phyloP scores from a whole-genome alignment of 441 rosid species.

The Sinapis alba region DNA sequence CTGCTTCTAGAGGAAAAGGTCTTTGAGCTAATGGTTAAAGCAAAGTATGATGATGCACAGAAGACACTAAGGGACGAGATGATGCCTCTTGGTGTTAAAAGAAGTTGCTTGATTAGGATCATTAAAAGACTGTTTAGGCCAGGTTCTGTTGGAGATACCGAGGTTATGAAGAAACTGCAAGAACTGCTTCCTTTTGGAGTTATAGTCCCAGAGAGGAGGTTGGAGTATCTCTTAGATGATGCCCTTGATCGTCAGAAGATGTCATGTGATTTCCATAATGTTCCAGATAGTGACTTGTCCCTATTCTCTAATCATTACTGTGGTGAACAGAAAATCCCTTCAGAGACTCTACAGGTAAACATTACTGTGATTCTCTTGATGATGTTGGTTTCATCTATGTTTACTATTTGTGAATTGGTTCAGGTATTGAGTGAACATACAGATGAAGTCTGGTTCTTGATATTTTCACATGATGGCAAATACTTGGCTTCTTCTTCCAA shows the following conservation, averaged over 20 bases:
- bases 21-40: no score
- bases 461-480: conserved; percentile 76
- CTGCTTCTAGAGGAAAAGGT: conserved; percentile 45
- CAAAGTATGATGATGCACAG: no score
- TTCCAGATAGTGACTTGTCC: conserved; percentile 50
- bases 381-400: neutral
- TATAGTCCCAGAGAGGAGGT: conserved; percentile 60
- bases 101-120: no score
- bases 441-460: conserved; percentile 78
- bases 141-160: no score
- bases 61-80: no score
- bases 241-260: conserved; percentile 54
- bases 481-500: conserved; percentile 71
- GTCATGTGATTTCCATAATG: conserved; percentile 64
- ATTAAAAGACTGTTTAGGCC: no score
- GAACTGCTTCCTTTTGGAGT: conserved; percentile 59
- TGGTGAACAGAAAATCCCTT: conserved; percentile 55
- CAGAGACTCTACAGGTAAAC: conserved; percentile 75
- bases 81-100: no score
- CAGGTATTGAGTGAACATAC: conserved; percentile 66
- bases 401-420: neutral
- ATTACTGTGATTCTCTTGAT: no score
- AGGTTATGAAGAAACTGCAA: conserved; percentile 63
- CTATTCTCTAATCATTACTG: conserved; percentile 69
- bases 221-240: conserved; percentile 75